Percentiles rank a stretch among this genome's conserved stretches.
Evolutionary conservation across 163 green algal genomes (phyloP).

Genomic region (Coccomyxa subellipsoidea): DNA sequence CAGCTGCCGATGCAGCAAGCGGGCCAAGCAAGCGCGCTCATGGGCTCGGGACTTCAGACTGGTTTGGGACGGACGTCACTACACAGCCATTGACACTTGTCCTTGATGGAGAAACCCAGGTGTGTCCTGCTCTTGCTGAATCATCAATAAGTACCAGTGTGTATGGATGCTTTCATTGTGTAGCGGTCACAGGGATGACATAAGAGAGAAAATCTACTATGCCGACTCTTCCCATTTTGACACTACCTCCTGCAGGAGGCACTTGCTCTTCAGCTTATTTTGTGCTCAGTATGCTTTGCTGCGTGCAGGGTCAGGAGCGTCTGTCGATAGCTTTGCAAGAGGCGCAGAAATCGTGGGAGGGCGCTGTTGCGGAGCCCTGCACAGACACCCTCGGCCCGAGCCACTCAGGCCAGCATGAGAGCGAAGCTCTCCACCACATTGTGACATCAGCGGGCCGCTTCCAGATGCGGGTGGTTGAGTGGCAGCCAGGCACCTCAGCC

Average conservation of each 20-base stretch:
- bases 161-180: background rate
- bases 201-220: background rate
- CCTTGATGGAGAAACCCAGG: background rate
- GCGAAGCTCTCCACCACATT: background rate
- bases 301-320: background rate
- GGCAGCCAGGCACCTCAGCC: background rate
- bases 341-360: background rate
- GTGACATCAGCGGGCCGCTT: background rate
- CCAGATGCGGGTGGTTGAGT: background rate
- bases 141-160: too few relatives aligned
- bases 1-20: background rate
- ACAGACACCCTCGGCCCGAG: background rate
- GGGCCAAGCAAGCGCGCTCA: conserved; percentile 32
- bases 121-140: background rate
- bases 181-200: background rate
- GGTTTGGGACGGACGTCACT: conserved; percentile 49
- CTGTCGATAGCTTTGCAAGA: background rate
- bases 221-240: background rate
- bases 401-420: background rate
- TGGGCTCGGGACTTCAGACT: conserved; percentile 67
- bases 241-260: background rate
- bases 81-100: background rate
- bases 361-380: background rate
- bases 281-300: background rate
- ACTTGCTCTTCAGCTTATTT: background rate